A percentile compares a stretch with the other conserved stretches of the same genome.
phyloP scores from a whole-genome alignment of 192 early-diverging fungal genomes.

The Coemansia sp. region DNA sequence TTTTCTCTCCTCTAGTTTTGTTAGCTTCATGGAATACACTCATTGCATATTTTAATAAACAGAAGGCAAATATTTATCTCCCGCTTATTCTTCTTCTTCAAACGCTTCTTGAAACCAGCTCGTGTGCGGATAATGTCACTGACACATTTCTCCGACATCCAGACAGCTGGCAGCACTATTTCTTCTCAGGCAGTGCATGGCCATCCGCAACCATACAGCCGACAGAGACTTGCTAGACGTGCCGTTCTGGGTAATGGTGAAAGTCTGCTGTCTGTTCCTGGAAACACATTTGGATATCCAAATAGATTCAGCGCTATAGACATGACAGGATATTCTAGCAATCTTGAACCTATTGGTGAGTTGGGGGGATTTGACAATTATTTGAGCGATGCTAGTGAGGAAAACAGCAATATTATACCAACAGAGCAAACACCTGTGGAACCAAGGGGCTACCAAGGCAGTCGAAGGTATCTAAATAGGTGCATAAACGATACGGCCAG shows the following conservation, averaged over 20 bases:
- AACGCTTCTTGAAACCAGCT: background rate
- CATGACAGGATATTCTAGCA: background rate
- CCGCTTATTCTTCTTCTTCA: background rate
- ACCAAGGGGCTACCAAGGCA: background rate
- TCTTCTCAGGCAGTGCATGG: background rate
- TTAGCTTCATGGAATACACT: no score
- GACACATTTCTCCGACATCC: background rate
- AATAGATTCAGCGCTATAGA: background rate
- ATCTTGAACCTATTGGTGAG: constrained; percentile 6
- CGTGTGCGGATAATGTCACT: background rate
- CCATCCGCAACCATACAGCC: background rate
- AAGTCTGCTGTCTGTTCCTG: background rate
- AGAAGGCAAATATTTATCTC: background rate
- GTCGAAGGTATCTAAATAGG: constrained; percentile 29
- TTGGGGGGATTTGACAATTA: constrained; percentile 21
- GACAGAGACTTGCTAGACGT: background rate
- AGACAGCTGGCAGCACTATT: background rate
- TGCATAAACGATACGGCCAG: constrained; percentile 10
- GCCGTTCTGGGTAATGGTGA: background rate
- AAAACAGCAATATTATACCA: background rate
- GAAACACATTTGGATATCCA: background rate
- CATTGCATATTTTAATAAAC: background rate
- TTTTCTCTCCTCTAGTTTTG: no score
- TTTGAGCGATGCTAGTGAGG: constrained; percentile 42
- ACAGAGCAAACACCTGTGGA: background rate